These are phyloP conservation scores for Nakazawaea ambrosiae DNA, from an alignment of 805 yeast species.

Conservation along the genomic window DNA sequence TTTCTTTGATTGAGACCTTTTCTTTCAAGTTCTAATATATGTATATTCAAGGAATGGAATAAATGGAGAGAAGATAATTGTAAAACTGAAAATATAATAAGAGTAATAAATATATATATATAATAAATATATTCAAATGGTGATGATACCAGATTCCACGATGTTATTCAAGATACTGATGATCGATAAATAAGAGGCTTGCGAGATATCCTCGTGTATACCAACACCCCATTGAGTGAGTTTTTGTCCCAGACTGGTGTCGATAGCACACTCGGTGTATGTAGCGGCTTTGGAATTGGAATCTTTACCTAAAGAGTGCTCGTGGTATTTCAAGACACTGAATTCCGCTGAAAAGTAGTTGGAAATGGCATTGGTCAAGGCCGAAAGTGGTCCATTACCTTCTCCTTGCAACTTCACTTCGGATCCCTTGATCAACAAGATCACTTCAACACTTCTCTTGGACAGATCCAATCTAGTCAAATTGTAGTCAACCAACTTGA, in stretches of 20 bases:
- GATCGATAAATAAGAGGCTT: constrained; percentile 41
- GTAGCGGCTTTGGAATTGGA: constrained; percentile 71
- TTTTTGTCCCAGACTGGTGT: constrained; percentile 12
- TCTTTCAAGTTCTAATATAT: no score
- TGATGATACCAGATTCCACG: constrained; percentile 8
- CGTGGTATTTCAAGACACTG: constrained; percentile 65
- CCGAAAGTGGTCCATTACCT: constrained; percentile 83
- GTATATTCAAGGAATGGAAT: no score
- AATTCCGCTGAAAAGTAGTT: constrained; percentile 39
- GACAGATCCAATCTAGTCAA: constrained; percentile 28
- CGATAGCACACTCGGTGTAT: constrained; percentile 38
- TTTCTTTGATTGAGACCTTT: constrained; percentile 36
- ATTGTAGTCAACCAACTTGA: constrained; percentile 20
- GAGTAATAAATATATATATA: not conserved
- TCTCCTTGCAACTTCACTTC: constrained; percentile 39
- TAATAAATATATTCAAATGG: not conserved
- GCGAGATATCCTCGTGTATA: constrained; percentile 48
- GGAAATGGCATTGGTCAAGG: constrained; percentile 58
- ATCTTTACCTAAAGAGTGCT: constrained; percentile 73
- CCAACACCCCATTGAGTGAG: constrained; percentile 48
- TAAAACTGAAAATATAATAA: not conserved
- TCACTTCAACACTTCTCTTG: constrained; percentile 38
- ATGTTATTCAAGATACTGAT: constrained; percentile 36
- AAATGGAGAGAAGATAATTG: no score
- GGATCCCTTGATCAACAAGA: constrained; percentile 39